Conservation (phyloP, 2,329 filamentous ascomycete species). For the Alternaria metachromatica region DNA sequence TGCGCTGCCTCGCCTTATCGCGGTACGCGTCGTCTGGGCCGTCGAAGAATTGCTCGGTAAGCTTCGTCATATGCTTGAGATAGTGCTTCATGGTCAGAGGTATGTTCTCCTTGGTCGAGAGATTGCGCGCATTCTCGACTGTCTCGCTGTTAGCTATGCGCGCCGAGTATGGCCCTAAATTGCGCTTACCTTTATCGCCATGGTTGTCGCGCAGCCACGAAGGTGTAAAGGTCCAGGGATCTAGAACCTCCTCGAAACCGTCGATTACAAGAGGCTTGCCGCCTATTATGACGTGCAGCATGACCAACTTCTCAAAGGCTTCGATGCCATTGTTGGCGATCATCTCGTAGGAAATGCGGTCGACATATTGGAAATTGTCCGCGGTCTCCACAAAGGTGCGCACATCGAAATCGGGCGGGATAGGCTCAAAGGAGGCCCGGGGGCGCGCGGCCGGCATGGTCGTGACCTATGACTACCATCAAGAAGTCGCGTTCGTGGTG, state of each 20-base stretch:
- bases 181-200: constrained; percentile 73
- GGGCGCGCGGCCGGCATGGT: constrained; percentile 80
- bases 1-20: constrained; percentile 79
- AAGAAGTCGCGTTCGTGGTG: constrained; percentile 3
- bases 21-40: constrained; percentile 73
- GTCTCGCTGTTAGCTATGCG: constrained; percentile 23
- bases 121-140: constrained; percentile 87
- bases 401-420: constrained; percentile 84
- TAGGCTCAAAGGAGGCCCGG: constrained; percentile 88
- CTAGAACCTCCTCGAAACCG: constrained; percentile 79
- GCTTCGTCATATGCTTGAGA: constrained; percentile 80
- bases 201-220: constrained; percentile 82
- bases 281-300: constrained; percentile 80
- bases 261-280: constrained; percentile 92
- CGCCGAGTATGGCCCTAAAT: constrained; percentile 23
- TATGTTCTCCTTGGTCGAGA: constrained; percentile 74
- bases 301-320: constrained; percentile 84
- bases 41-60: constrained; percentile 79
- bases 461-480: constrained; percentile 12
- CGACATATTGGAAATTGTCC: constrained; percentile 85
- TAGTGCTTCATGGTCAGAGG: constrained; percentile 91
- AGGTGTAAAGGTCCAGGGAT: constrained; percentile 77
- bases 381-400: constrained; percentile 75
- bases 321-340: constrained; percentile 78
- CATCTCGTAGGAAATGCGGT: constrained; percentile 78